A percentile compares a stretch with the other conserved stretches of the same genome.
These are phyloP conservation scores for Teunomyces stri DNA, from an alignment of 805 yeast species.

Conservation along the genomic window DNA sequence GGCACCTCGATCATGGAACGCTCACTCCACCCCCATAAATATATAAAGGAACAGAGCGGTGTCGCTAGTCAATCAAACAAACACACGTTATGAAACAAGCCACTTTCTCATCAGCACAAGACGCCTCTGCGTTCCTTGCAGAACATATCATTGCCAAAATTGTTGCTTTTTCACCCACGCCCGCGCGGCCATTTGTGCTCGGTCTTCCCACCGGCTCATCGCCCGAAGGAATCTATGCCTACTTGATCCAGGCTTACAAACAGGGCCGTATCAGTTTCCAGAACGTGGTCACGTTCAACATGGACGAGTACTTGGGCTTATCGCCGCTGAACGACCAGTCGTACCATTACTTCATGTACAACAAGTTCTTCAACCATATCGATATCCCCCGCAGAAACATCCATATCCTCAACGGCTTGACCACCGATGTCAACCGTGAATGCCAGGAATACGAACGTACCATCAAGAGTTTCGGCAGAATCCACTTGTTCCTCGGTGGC, in stretches of 20 bases:
- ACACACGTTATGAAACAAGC: conserved; percentile 25
- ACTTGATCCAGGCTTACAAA: conserved; percentile 43
- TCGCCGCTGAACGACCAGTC: conserved; percentile 48
- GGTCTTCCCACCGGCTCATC: conserved; percentile 65
- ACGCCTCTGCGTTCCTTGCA: conserved; percentile 47
- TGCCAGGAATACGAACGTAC: conserved; percentile 48
- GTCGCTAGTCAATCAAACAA: too few relatives aligned
- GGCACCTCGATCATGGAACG: not conserved
- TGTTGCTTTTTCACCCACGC: conserved; percentile 44
- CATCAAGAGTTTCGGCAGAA: conserved; percentile 47
- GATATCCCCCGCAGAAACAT: conserved; percentile 52
- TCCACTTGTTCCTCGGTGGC: conserved; percentile 56
- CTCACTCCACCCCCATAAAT: not conserved
- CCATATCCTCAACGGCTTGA: conserved; percentile 53
- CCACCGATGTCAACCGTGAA: conserved; percentile 44
- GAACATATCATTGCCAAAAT: conserved; percentile 44
- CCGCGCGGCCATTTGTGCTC: conserved; percentile 47
- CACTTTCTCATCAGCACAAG: conserved; percentile 34
- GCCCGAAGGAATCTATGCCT: conserved; percentile 53
- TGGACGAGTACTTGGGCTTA: conserved; percentile 59
- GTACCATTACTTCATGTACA: conserved; percentile 57
- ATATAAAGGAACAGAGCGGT: not conserved
- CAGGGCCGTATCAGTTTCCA: conserved; percentile 43
- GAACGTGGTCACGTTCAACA: conserved; percentile 58
- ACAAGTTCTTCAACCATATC: conserved; percentile 54